phyloP scores from a whole-genome alignment of 139 green algal species.

The Haematococcus lacustris region DNA sequence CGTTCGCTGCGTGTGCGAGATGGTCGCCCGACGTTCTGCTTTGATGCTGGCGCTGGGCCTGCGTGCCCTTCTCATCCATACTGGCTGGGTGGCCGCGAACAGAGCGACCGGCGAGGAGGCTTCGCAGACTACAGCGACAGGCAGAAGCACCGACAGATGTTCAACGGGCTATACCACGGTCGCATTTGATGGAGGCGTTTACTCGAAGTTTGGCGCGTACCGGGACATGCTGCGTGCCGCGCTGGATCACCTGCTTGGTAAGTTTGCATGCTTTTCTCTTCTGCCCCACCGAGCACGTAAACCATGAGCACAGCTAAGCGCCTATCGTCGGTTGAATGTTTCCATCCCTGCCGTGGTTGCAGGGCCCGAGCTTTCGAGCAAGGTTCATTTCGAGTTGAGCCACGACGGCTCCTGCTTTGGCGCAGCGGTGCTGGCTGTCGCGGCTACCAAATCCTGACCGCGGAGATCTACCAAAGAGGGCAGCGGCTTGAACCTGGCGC shows the following conservation, averaged over 20 bases:
- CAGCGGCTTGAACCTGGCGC: too few species aligned
- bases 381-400: background rate
- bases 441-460: too few species aligned
- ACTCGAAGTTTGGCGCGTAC: slow-evolving; percentile 46
- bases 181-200: slow-evolving; percentile 62
- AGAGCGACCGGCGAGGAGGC: slow-evolving; percentile 12
- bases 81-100: slow-evolving; percentile 17
- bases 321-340: background rate
- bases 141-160: background rate
- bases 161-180: slow-evolving; percentile 13
- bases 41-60: slow-evolving; percentile 52
- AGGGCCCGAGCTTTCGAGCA: background rate
- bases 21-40: slow-evolving; percentile 55
- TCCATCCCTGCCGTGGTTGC: background rate
- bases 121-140: background rate
- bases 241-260: slow-evolving; percentile 1
- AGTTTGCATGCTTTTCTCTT: background rate
- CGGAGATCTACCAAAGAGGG: too few species aligned
- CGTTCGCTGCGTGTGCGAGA: slow-evolving; percentile 56
- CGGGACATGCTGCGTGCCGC: slow-evolving; percentile 19
- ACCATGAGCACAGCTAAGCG: background rate
- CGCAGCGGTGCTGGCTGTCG: slow-evolving; percentile 45
- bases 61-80: slow-evolving; percentile 44
- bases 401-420: slow-evolving; percentile 46
- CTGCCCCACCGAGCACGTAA: background rate